Base-by-base conservation (phyloP, 192 early-diverging fungal genomes). In the Rhizoclosmatium sp. region DNA sequence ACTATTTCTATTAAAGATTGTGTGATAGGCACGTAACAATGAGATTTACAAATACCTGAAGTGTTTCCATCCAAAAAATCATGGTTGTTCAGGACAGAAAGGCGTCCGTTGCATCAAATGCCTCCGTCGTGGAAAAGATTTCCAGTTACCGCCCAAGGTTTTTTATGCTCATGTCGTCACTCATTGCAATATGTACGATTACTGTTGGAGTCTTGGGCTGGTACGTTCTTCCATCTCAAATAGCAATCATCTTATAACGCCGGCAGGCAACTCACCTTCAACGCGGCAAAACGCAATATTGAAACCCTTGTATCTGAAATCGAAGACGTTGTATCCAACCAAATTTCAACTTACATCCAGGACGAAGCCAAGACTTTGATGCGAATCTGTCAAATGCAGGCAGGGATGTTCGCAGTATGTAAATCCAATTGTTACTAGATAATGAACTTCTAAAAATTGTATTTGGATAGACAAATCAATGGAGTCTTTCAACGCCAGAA, bases 391-490 rank as follows among this genome's bases (percentile, higher is more conserved):
- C 9, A 14, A 14, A 56, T 56, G 10, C 54, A 56, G 19, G 54
- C 54, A 56, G 10, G 54, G 54, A 14, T 56, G 9, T 56, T 56
- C 1, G 54, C 9, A 0, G 54, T 56, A n/a, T n/a, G 54, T 56
- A 14, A n/a, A 14, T n/a, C n/a, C n/a, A n/a, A n/a, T n/a, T n/a
- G n/a, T n/a, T n/a, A n/a, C n/a, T n/a, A n/a, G n/a, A n/a, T n/a
- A n/a, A n/a, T n/a, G n/a, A n/a, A n/a, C n/a, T n/a, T n/a, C n/a
- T n/a, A n/a, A n/a, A n/a, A n/a, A n/a, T n/a, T n/a, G n/a, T n/a
- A n/a, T n/a, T n/a, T n/a, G n/a, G n/a, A n/a, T 56, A 56, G 54
- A 14, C 54, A n/a, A 56, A 56, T 56, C 54, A n/a, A 56, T 56
- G 54, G 54, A 56, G 54, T 56, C 1, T 14, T 1, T 56, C 54